A percentile compares a stretch with the other conserved stretches of the same genome.
These are phyloP conservation scores for Cladophialophora bantiana DNA, from an alignment of 2,329 filamentous ascomycete genomes.

Conservation along the genomic window DNA sequence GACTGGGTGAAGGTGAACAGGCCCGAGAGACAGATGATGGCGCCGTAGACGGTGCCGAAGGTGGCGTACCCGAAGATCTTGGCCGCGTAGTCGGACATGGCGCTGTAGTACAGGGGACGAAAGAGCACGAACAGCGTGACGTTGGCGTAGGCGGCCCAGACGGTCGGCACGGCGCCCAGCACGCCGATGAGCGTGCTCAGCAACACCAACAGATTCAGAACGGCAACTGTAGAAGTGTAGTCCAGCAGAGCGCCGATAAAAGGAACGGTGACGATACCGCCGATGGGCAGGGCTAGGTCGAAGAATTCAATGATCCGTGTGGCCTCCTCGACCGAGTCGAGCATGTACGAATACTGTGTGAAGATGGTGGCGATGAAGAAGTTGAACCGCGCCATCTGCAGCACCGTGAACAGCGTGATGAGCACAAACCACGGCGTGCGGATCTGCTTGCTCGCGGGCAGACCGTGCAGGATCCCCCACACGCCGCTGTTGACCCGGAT, in stretches of 20 bases:
- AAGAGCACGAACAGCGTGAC: slow-evolving; percentile 84
- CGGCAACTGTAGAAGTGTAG: slow-evolving; percentile 73
- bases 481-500: slow-evolving; percentile 76
- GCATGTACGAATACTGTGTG: slow-evolving; percentile 79
- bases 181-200: slow-evolving; percentile 77
- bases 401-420: slow-evolving; percentile 76
- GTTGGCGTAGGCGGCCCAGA: slow-evolving; percentile 77
- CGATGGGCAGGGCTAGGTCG: slow-evolving; percentile 79
- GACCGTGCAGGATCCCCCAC: slow-evolving; percentile 82
- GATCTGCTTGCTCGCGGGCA: slow-evolving; percentile 74
- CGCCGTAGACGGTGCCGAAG: slow-evolving; percentile 89
- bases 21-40: slow-evolving; percentile 85
- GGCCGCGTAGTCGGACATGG: slow-evolving; percentile 85
- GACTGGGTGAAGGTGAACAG: slow-evolving; percentile 84
- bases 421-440: slow-evolving; percentile 82
- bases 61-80: slow-evolving; percentile 93
- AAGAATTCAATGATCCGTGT: slow-evolving; percentile 81
- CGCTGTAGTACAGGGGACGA: slow-evolving; percentile 88
- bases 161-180: slow-evolving; percentile 74
- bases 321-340: slow-evolving; percentile 68
- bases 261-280: slow-evolving; percentile 80
- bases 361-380: slow-evolving; percentile 86
- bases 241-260: slow-evolving; percentile 85
- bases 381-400: slow-evolving; percentile 81
- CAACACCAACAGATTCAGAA: slow-evolving; percentile 72